Percentiles rank a stretch among this genome's conserved stretches.
These are phyloP conservation scores for Paramecium tetraurelia DNA, from an alignment of 73 alveolate genomes.

Conservation along the genomic window DNA sequence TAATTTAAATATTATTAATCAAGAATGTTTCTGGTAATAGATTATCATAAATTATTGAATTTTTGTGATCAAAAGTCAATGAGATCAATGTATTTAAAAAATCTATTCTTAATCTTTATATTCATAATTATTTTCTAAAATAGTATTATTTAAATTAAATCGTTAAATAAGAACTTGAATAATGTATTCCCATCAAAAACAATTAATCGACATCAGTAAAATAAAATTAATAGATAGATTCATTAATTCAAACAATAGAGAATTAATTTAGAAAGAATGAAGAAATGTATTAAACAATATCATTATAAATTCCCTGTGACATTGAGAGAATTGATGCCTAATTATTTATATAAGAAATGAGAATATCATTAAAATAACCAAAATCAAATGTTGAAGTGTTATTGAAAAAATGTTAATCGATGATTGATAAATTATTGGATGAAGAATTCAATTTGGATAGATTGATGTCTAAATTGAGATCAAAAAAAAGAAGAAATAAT, in stretches of 20 bases:
- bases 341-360: not conserved
- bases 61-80: too few relatives aligned
- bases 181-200: not conserved
- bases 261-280: not conserved
- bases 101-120: not conserved
- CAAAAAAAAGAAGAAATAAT: not conserved
- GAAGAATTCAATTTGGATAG: constrained; percentile 43
- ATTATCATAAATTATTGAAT: too few relatives aligned
- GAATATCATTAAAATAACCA: not conserved
- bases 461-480: not conserved
- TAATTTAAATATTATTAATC: too few relatives aligned
- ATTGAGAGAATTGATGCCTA: not conserved
- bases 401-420: not conserved
- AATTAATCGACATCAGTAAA: not conserved
- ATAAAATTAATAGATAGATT: not conserved
- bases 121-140: not conserved
- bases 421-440: constrained; percentile 15
- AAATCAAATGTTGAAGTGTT: not conserved
- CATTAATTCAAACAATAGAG: not conserved
- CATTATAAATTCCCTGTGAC: not conserved
- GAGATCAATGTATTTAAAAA: too few relatives aligned
- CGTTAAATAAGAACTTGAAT: not conserved
- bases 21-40: too few relatives aligned
- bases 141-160: not conserved
- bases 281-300: not conserved